Base-by-base conservation (phyloP, 768 basidiomycete species). In the Phylloporus arenicola region DNA sequence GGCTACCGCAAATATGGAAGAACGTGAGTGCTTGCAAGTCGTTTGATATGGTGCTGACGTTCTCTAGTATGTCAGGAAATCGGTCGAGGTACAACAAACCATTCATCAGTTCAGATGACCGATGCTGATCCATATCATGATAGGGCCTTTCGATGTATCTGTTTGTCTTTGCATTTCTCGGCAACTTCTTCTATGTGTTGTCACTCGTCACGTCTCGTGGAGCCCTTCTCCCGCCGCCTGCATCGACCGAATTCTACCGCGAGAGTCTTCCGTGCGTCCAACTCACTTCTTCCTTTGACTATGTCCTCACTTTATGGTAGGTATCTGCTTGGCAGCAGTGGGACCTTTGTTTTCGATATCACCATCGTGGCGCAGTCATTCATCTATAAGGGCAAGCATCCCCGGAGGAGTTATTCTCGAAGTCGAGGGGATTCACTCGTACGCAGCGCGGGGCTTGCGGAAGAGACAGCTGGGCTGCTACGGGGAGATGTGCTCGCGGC, bases 1-100 rank as follows among this genome's bases (percentile, higher is more conserved):
- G 96, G 52, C 69, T 99, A 60, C 96, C 96, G 19, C 96, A 99
- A 68, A 96, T 99, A 55, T 98, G 96, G 96, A 95, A 94, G 70
- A 97, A 97, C 62, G 94, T 96, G 67, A 65, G 92, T 82, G 20
- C 19, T 44, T 19, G 39, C 40, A 33, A 8, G 14, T 49, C 29
- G 33, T 33, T 45, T 42, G 51, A 42, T 10, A 42, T 39, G 27
- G 45, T 1, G 53, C 47, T 43, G 24, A 54, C 7, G 19, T 16
- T 8, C 20, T 27, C 45, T 57, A 95, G 92, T 94, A 79, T 62
- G 82, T 78, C 48, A 79, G 93, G 48, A 92, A 93, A 75, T 95
- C 92, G 41, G 90, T 94, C 16, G 91, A 88, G 77, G 86, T 84
- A 65, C 45, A 16, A 39, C 25, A 25, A 24, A 11, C 13, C 11